These are phyloP conservation scores for Cutaneotrichosporon mucoides DNA, from an alignment of 1,284 basidiomycete genomes.

Conservation along the genomic window DNA sequence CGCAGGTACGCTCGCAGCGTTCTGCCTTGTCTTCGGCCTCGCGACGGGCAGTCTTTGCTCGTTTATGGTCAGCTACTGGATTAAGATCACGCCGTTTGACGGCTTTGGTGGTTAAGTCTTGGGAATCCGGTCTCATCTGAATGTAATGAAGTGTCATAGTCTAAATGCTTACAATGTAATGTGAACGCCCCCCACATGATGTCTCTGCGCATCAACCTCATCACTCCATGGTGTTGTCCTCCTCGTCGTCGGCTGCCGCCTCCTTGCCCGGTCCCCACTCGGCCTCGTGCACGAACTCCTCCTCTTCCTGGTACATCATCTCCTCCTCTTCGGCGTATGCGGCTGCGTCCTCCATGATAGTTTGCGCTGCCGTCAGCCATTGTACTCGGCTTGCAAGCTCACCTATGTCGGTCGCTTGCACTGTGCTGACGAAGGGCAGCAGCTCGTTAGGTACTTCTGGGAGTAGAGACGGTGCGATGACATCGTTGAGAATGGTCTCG, in stretches of 20 bases:
- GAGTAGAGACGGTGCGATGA: conserved; percentile 47
- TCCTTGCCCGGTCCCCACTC: conserved; percentile 42
- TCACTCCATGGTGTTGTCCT: conserved; percentile 21
- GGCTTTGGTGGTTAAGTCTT: neutral
- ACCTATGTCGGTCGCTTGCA: conserved; percentile 16
- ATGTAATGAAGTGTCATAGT: too few species aligned
- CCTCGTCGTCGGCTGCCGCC: conserved; percentile 40
- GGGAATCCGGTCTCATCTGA: too few species aligned
- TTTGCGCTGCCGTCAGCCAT: conserved; percentile 16
- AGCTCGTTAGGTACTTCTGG: conserved; percentile 23
- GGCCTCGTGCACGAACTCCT: conserved; percentile 44
- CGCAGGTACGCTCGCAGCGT: conserved; percentile 72
- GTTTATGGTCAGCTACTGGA: conserved; percentile 59
- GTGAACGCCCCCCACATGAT: too few species aligned
- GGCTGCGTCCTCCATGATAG: conserved; percentile 27
- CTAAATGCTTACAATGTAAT: conserved; percentile 19
- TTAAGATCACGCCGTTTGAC: conserved; percentile 24
- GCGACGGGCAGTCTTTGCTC: conserved; percentile 68
- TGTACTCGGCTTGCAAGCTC: neutral
- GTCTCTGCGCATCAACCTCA: neutral
- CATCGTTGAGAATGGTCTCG: conserved; percentile 62
- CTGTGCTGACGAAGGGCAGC: conserved; percentile 22
- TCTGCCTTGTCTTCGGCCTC: conserved; percentile 72
- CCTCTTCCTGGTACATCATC: conserved; percentile 30
- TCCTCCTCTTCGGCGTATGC: conserved; percentile 34